Conservation (phyloP, 139 green algal genomes). For the Desmodesmus armatus region DNA sequence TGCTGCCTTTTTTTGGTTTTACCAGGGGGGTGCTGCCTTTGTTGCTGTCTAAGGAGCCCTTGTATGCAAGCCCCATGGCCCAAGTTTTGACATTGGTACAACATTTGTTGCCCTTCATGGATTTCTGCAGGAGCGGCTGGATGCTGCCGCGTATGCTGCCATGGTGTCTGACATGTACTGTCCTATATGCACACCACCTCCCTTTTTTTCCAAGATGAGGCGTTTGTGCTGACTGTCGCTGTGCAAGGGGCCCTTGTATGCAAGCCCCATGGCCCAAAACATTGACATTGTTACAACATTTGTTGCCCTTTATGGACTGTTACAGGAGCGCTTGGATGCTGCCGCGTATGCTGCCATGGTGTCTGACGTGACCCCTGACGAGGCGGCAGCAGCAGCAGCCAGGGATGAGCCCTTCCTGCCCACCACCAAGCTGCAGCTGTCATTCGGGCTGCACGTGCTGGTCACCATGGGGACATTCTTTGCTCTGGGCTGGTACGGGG, state of each 20-base stretch:
- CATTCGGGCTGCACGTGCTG: conserved; percentile 82
- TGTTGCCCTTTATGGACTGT: not conserved
- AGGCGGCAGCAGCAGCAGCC: conserved; percentile 52
- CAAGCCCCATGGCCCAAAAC: not conserved
- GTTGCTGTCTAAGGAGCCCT: too few relatives aligned
- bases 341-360: conserved; percentile 62
- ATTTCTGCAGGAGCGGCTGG: not conserved
- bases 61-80: too few relatives aligned
- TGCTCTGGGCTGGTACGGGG: conserved; percentile 70
- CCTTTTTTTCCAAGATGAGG: too few relatives aligned
- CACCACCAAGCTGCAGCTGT: conserved; percentile 76
- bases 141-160: conserved; percentile 45
- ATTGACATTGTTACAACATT: not conserved
- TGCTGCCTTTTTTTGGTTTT: too few relatives aligned
- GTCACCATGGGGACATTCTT: conserved; percentile 86
- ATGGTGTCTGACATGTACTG: conserved; percentile 60
- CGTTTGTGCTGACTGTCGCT: too few relatives aligned
- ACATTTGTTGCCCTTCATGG: not conserved
- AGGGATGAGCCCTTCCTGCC: conserved; percentile 52
- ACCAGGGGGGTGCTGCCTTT: too few relatives aligned
- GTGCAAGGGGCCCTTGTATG: too few relatives aligned
- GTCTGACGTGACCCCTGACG: conserved; percentile 52
- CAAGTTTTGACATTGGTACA: not conserved
- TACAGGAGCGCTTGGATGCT: not conserved
- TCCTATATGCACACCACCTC: not conserved